A percentile compares a stretch with the other conserved stretches of the same genome.
phyloP scores from a whole-genome alignment of 805 yeast genomes.

The Vanderwaltozyma tropicalis region DNA sequence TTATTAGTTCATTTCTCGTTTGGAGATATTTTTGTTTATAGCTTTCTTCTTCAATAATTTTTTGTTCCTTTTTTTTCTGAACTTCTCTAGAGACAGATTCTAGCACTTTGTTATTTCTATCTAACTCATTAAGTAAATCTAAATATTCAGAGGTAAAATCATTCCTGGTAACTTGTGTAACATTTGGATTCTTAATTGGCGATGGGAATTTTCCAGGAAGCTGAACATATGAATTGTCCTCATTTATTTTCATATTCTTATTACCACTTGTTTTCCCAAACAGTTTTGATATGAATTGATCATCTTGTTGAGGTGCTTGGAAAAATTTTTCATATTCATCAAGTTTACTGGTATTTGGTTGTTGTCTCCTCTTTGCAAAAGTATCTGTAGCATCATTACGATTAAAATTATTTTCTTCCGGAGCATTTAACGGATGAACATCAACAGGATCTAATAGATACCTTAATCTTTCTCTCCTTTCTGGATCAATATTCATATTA shows the following conservation, averaged over 20 bases:
- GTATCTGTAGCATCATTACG: constrained; percentile 15
- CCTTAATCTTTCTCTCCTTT: constrained; percentile 1
- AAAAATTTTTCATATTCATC: background rate
- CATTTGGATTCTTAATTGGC: constrained; percentile 7
- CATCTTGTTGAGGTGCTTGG: constrained; percentile 13
- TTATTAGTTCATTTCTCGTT: constrained; percentile 23
- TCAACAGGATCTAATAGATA: constrained; percentile 10
- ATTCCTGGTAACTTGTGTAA: background rate
- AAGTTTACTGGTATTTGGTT: background rate
- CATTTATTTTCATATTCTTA: background rate
- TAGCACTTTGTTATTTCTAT: constrained; percentile 16
- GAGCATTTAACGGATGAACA: constrained; percentile 3
- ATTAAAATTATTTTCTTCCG: background rate
- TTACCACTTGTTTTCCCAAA: constrained; percentile 7
- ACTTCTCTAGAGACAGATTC: constrained; percentile 9
- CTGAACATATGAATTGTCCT: background rate
- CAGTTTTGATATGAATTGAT: constrained; percentile 18
- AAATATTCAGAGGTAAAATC: constrained; percentile 9
- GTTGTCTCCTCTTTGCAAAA: constrained; percentile 12
- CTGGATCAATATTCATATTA: background rate
- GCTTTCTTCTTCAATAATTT: constrained; percentile 5
- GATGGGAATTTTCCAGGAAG: constrained; percentile 28
- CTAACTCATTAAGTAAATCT: constrained; percentile 16
- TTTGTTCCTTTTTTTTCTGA: constrained; percentile 5
- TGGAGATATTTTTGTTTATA: constrained; percentile 20